Conservation (phyloP, 257 asterid genomes). For the Primulina eburnea region DNA sequence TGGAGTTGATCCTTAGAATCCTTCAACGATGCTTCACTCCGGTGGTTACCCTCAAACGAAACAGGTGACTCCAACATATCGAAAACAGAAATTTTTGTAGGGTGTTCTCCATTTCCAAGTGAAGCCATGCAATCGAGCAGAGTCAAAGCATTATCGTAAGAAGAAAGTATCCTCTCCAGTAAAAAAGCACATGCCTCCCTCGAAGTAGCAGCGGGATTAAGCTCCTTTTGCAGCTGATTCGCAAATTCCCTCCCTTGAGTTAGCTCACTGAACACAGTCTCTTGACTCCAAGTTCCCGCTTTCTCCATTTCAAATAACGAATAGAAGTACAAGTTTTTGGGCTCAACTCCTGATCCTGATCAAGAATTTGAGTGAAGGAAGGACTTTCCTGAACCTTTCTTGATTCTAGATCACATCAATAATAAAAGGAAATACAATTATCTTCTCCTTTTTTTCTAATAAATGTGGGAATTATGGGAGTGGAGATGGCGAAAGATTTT, state of each 20-base stretch:
- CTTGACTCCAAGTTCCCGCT: conserved; percentile 29
- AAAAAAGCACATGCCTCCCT: conserved; percentile 26
- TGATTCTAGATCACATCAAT: neutral
- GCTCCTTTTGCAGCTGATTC: conserved; percentile 36
- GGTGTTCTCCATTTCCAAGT: neutral
- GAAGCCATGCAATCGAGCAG: conserved; percentile 20
- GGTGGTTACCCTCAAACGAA: neutral
- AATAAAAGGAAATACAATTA: no score
- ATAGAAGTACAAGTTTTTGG: neutral
- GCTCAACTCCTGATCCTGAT: neutral
- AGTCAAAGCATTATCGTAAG: conserved; percentile 40
- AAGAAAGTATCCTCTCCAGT: conserved; percentile 31
- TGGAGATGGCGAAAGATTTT: conserved; percentile 5
- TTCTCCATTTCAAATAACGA: conserved; percentile 40
- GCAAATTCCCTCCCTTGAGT: conserved; percentile 72
- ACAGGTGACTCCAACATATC: neutral
- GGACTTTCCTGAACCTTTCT: neutral
- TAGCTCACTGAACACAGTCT: conserved; percentile 38
- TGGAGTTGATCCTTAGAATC: conserved; percentile 18
- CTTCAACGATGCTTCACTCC: conserved; percentile 21
- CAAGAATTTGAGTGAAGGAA: neutral
- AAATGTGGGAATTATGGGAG: neutral
- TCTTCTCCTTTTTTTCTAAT: neutral
- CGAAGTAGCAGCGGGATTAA: conserved; percentile 22
- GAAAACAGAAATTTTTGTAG: neutral